These are phyloP conservation scores for Kockiozyma suomiensis DNA, from an alignment of 805 yeast genomes.

Conservation along the genomic window DNA sequence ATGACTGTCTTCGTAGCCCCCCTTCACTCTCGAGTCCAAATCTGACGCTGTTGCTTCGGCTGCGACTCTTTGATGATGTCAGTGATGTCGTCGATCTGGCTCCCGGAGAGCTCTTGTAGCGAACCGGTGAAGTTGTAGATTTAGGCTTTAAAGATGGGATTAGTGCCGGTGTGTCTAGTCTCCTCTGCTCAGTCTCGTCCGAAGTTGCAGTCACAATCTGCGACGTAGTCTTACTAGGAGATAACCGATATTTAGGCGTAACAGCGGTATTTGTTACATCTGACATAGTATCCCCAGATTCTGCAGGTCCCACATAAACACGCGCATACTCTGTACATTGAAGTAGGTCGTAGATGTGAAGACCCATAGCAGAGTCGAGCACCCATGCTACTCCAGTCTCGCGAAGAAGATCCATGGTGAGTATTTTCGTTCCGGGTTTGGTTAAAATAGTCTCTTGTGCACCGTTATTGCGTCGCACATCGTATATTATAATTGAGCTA, in stretches of 20 bases:
- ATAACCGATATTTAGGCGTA: background rate
- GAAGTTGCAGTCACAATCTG: background rate
- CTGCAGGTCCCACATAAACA: slow-evolving; percentile 9
- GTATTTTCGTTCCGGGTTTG: slow-evolving; percentile 9
- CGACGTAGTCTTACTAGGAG: background rate
- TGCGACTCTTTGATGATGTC: background rate
- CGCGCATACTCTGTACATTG: slow-evolving; percentile 17
- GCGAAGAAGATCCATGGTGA: slow-evolving; percentile 25
- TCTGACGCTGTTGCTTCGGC: background rate
- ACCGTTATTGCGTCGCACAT: slow-evolving; percentile 32
- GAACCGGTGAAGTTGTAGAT: background rate
- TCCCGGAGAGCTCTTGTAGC: background rate
- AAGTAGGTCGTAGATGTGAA: slow-evolving; percentile 28
- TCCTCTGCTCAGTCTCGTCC: background rate
- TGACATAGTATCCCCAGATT: background rate
- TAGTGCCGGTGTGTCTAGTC: background rate
- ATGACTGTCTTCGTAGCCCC: slow-evolving; percentile 6
- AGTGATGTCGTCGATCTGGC: background rate
- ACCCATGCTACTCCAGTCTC: slow-evolving; percentile 33
- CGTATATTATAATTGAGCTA: slow-evolving; percentile 24
- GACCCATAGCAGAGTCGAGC: slow-evolving; percentile 19
- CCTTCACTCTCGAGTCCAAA: background rate
- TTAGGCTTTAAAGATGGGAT: background rate
- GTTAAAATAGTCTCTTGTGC: slow-evolving; percentile 19
- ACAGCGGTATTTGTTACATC: background rate